Percentiles rank a stretch among this genome's conserved stretches.
These are phyloP conservation scores for Trematosphaeria pertusa DNA, from an alignment of 2,329 filamentous ascomycete genomes.

Conservation along the genomic window DNA sequence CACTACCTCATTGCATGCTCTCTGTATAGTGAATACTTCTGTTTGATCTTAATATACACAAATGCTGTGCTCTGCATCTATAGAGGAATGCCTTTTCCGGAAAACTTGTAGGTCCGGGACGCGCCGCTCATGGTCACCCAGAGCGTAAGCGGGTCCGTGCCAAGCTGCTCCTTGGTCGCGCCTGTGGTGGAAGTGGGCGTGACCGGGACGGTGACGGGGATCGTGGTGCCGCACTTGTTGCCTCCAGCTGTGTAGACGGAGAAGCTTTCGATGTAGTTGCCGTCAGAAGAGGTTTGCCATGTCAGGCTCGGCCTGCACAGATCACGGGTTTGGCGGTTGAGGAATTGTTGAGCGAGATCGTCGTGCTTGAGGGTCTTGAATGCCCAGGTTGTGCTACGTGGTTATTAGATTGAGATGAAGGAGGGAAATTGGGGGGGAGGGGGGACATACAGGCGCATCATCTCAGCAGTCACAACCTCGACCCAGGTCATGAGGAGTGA, in stretches of 20 bases:
- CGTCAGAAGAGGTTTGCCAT: conserved; percentile 53
- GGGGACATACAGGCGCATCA: conserved; percentile 54
- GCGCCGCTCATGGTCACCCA: conserved; percentile 49
- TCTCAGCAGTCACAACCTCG: conserved; percentile 61
- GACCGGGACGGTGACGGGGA: conserved; percentile 63
- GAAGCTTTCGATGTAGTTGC: conserved; percentile 57
- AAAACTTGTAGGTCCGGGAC: conserved; percentile 44
- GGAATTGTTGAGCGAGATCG: conserved; percentile 60
- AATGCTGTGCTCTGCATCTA: no score
- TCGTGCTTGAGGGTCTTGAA: conserved; percentile 64
- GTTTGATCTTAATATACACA: no score
- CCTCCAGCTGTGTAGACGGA: conserved; percentile 56
- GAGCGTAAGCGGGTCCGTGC: conserved; percentile 51
- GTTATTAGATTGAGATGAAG: conserved; percentile 11
- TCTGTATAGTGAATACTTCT: no score
- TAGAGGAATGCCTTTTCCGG: conserved; percentile 31
- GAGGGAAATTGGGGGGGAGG: no score
- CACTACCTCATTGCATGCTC: no score
- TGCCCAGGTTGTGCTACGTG: conserved; percentile 55
- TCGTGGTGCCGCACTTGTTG: conserved; percentile 59
- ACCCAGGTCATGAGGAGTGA: conserved; percentile 66
- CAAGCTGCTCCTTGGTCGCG: conserved; percentile 60
- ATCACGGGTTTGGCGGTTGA: conserved; percentile 62
- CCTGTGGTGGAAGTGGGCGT: conserved; percentile 53
- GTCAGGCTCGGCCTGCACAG: conserved; percentile 58